Evolutionary conservation across 371 early-diverging fungal genomes (phyloP).

Genomic region (Rhizopus arrhizus): DNA sequence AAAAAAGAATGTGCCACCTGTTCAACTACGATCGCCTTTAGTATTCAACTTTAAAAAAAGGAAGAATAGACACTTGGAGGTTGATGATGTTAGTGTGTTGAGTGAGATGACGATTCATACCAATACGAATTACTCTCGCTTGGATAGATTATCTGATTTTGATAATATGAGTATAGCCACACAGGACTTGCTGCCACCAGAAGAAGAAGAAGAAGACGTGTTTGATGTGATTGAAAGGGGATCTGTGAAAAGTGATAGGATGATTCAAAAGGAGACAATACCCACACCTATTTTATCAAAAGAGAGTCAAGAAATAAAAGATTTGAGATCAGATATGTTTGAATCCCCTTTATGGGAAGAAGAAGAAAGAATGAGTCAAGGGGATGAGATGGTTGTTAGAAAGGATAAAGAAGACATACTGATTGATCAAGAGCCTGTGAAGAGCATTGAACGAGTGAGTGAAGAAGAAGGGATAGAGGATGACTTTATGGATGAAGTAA

Average conservation of each 20-base stretch:
- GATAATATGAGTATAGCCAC: constrained; percentile 4
- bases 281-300: background rate
- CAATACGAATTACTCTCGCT: constrained; percentile 3
- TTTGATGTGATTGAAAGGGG: background rate
- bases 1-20: background rate
- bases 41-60: background rate
- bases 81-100: background rate
- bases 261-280: background rate
- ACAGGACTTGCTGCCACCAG: constrained; percentile 4
- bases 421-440: background rate
- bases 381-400: too few species aligned
- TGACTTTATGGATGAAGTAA: background rate
- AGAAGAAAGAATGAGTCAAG: too few species aligned
- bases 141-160: constrained; percentile 1
- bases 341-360: too few species aligned
- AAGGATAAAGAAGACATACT: too few species aligned
- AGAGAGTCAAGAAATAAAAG: background rate
- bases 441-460: background rate
- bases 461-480: constrained; percentile 1
- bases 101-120: constrained; percentile 2
- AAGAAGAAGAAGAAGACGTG: background rate
- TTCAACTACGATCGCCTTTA: background rate
- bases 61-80: background rate
- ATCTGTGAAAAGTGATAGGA: background rate
- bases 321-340: too few species aligned